Percentiles rank a stretch among this genome's conserved stretches.
phyloP scores from a whole-genome alignment of 2,329 filamentous ascomycete genomes.

The Fusarium globosum region DNA sequence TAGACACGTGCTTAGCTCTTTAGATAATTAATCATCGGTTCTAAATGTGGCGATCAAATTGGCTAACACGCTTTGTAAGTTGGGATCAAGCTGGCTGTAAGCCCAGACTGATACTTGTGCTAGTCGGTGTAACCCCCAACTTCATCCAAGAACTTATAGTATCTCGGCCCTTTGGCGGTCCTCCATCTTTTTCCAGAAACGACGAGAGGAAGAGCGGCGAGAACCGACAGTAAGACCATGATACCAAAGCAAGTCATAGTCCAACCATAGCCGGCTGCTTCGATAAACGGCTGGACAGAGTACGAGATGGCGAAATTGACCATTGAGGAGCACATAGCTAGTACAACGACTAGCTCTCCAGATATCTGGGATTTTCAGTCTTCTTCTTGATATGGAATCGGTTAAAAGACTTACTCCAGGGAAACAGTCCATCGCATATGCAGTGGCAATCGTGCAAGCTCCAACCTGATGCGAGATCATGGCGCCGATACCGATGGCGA shows the following conservation, averaged over 20 bases:
- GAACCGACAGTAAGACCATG: not conserved
- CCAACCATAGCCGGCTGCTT: not conserved
- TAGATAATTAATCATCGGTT: not conserved
- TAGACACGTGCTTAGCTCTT: fast-evolving
- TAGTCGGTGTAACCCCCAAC: not conserved
- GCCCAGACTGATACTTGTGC: not conserved
- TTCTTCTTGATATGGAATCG: fast-evolving
- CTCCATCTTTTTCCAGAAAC: not conserved
- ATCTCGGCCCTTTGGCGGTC: not conserved
- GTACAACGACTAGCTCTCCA: not conserved
- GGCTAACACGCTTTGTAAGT: not conserved
- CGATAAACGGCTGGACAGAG: not conserved
- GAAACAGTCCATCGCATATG: not conserved
- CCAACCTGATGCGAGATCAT: not conserved
- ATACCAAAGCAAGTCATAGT: not conserved
- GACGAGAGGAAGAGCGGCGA: not conserved
- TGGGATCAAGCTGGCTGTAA: not conserved
- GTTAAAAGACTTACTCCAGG: fast-evolving
- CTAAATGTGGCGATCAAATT: fast-evolving
- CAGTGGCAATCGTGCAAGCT: not conserved
- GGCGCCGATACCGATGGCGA: not conserved
- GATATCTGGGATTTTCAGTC: fast-evolving
- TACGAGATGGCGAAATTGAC: not conserved
- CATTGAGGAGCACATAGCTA: not conserved
- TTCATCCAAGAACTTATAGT: not conserved